A percentile compares a stretch with the other conserved stretches of the same genome.
Conservation (phyloP, 2,329 filamentous ascomycete genomes). For the Monilinia vaccinii-corymbosi region DNA sequence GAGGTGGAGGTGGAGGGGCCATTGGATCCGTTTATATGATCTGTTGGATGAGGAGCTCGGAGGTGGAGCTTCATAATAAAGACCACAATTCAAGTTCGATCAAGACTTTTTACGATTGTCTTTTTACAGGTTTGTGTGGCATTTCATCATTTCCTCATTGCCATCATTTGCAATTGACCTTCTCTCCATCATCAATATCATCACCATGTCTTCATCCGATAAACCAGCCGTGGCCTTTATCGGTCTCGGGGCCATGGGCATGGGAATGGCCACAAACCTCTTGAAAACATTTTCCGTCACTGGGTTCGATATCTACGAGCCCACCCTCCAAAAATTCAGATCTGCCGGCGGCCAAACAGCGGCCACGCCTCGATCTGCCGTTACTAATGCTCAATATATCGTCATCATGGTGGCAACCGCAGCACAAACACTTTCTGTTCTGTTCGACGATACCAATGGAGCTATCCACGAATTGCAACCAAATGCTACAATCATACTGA, state of each 20-base stretch:
- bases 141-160: background rate
- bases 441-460: slow-evolving; percentile 50
- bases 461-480: slow-evolving; percentile 42
- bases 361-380: slow-evolving; percentile 51
- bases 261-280: slow-evolving; percentile 71
- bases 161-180: background rate
- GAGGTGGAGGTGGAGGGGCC: background rate
- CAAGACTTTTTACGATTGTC: background rate
- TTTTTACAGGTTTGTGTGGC: background rate
- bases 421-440: slow-evolving; percentile 55
- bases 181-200: background rate
- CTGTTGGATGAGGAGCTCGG: background rate
- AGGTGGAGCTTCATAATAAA: background rate
- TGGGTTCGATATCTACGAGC: slow-evolving; percentile 62
- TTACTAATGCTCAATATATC: slow-evolving; percentile 48
- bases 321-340: slow-evolving; percentile 56
- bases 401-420: slow-evolving; percentile 71
- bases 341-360: slow-evolving; percentile 51
- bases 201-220: slow-evolving; percentile 1
- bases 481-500: slow-evolving; percentile 51
- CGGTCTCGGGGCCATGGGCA: slow-evolving; percentile 73
- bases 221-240: slow-evolving; percentile 15
- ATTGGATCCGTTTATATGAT: background rate
- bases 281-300: slow-evolving; percentile 57
- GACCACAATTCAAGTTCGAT: background rate